These are phyloP conservation scores for Naganishia vaughanmartiniae DNA, from an alignment of 768 basidiomycete species.

Conservation along the genomic window DNA sequence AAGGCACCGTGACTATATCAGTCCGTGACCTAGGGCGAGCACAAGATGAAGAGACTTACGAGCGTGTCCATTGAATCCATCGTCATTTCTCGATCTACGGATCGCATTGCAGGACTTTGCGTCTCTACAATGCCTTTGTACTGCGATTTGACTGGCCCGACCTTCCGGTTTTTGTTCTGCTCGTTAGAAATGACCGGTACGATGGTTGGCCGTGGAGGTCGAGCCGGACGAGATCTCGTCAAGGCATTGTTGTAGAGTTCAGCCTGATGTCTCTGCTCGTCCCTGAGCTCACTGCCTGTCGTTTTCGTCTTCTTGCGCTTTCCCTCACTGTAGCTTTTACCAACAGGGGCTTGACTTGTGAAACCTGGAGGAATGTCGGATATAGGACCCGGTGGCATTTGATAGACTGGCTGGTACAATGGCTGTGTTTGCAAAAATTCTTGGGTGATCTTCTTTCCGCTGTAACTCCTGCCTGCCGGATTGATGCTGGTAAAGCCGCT, in stretches of 20 bases:
- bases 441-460: background rate
- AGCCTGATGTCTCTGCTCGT: background rate
- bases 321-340: background rate
- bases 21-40: background rate
- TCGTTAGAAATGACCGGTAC: background rate
- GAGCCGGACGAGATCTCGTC: background rate
- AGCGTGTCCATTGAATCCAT: background rate
- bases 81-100: background rate
- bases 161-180: background rate
- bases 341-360: background rate
- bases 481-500: slow-evolving; percentile 7
- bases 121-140: background rate
- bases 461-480: slow-evolving; percentile 5
- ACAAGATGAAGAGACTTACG: background rate
- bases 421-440: background rate
- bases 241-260: background rate
- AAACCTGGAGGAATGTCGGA: slow-evolving; percentile 1
- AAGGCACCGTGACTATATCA: background rate
- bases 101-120: background rate
- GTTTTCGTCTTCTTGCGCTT: background rate
- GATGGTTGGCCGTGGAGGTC: background rate
- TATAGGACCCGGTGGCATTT: background rate
- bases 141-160: background rate
- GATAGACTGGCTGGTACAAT: background rate
- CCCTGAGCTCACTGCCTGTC: background rate